Conservation (phyloP, 1,284 basidiomycete species). For the Tetrapyrgos nigripes region DNA sequence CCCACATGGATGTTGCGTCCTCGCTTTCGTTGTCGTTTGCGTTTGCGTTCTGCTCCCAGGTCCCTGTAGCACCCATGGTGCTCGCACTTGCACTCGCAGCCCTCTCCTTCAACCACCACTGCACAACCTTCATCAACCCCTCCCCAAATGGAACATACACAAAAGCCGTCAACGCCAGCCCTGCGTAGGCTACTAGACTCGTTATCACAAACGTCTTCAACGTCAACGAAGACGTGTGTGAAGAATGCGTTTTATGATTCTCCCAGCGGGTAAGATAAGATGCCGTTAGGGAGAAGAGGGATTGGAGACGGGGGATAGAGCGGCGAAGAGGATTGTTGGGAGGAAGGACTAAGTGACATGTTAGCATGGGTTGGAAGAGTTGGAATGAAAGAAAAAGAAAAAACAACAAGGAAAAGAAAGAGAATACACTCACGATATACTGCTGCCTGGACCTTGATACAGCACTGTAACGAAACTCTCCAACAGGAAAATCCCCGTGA, state of each 20-base stretch:
- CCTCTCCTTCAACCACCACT: slow-evolving; percentile 41
- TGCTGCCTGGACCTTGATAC: slow-evolving; percentile 88
- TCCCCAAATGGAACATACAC: slow-evolving; percentile 93
- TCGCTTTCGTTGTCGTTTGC: no score
- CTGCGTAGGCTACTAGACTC: slow-evolving; percentile 89
- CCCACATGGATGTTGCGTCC: no score
- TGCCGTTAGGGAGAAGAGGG: slow-evolving; percentile 77
- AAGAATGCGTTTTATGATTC: slow-evolving; percentile 84
- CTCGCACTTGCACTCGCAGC: slow-evolving; percentile 2
- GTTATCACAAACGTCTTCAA: slow-evolving; percentile 92
- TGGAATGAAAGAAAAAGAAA: neutral
- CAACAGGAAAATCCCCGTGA: slow-evolving; percentile 83
- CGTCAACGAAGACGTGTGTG: slow-evolving; percentile 83
- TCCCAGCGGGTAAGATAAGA: slow-evolving; percentile 86
- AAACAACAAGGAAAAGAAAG: slow-evolving; percentile 37
- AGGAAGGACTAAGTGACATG: slow-evolving; percentile 62
- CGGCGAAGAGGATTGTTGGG: slow-evolving; percentile 87
- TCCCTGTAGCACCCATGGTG: neutral
- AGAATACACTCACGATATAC: slow-evolving; percentile 64
- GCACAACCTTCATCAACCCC: slow-evolving; percentile 72
- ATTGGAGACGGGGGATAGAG: slow-evolving; percentile 88
- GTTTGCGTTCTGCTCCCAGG: slow-evolving; percentile 18
- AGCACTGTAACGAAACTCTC: slow-evolving; percentile 88
- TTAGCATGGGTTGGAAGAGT: no score
- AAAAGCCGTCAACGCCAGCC: slow-evolving; percentile 85